Conservation (phyloP, 768 basidiomycete genomes). For the Sporobolomyces pararoseus region DNA sequence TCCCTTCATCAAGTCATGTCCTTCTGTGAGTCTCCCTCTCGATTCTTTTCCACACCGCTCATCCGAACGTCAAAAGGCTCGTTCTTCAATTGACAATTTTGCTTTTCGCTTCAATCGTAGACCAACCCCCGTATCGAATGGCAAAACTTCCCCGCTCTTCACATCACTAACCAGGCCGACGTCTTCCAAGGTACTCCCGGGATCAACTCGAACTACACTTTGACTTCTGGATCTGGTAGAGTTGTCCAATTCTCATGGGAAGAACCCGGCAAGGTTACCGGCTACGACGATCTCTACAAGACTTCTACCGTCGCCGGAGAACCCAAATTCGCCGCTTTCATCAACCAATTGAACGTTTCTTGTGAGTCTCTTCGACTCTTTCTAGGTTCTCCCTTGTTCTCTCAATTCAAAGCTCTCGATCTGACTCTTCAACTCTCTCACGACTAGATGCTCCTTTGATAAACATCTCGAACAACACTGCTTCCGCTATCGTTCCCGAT, state of each 20-base stretch:
- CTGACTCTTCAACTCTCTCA: no score
- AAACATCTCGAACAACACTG: no score
- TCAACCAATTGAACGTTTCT: slow-evolving; percentile 62
- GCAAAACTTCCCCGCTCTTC: slow-evolving; percentile 61
- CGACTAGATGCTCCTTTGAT: no score
- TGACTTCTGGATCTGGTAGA: slow-evolving; percentile 55
- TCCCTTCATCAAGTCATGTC: slow-evolving; percentile 57
- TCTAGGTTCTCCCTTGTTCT: no score
- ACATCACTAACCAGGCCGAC: slow-evolving; percentile 53
- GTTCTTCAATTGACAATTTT: slow-evolving; percentile 55
- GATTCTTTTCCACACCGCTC: no score
- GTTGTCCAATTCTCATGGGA: slow-evolving; percentile 59
- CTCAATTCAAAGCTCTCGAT: no score
- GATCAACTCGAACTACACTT: slow-evolving; percentile 59
- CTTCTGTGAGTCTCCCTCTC: background rate
- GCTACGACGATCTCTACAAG: slow-evolving; percentile 57
- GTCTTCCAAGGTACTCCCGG: slow-evolving; percentile 50
- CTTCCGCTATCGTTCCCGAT: slow-evolving; percentile 56
- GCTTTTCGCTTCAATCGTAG: slow-evolving; percentile 47
- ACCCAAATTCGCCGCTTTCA: slow-evolving; percentile 59
- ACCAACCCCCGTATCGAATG: slow-evolving; percentile 39
- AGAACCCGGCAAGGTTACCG: slow-evolving; percentile 55
- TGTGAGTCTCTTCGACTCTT: no score
- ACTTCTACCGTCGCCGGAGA: slow-evolving; percentile 56
- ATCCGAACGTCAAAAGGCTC: no score